Evolutionary conservation across 2,329 filamentous ascomycete genomes (phyloP).

Genomic region (Phyllosticta paracitricarpa): DNA sequence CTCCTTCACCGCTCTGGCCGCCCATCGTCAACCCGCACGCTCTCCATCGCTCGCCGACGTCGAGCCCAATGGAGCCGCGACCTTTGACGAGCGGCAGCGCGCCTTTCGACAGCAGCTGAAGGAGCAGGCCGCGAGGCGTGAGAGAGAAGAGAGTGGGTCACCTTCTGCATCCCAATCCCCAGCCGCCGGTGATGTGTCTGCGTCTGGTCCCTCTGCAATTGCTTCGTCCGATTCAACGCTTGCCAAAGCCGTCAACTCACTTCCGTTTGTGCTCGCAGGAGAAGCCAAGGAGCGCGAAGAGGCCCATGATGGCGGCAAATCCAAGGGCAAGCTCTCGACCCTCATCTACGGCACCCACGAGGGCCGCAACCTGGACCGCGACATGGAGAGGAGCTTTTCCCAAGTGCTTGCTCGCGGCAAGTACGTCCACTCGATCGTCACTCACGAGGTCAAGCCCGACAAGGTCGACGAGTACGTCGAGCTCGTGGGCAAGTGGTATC

Average conservation of each 20-base stretch:
- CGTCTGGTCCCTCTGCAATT: constrained; percentile 29
- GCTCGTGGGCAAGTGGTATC: constrained; percentile 85
- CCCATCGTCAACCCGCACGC: neutral
- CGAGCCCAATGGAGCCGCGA: constrained; percentile 57
- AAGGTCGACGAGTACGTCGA: constrained; percentile 92
- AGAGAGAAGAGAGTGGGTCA: constrained; percentile 75
- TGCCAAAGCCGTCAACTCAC: constrained; percentile 50
- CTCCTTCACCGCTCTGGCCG: constrained; percentile 10
- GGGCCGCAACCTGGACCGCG: constrained; percentile 83
- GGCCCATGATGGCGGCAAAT: constrained; percentile 49
- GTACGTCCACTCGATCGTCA: constrained; percentile 96
- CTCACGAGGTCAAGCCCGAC: constrained; percentile 91
- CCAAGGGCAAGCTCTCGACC: constrained; percentile 62
- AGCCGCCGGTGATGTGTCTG: constrained; percentile 27
- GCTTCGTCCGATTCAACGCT: constrained; percentile 14
- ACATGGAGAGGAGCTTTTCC: constrained; percentile 92
- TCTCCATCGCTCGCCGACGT: constrained; percentile 78
- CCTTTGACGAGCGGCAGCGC: constrained; percentile 76
- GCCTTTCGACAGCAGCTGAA: constrained; percentile 75
- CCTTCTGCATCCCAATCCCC: constrained; percentile 18
- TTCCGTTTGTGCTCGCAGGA: constrained; percentile 39
- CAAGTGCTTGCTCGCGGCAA: constrained; percentile 92
- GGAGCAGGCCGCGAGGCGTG: constrained; percentile 64
- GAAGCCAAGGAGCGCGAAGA: constrained; percentile 50
- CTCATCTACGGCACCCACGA: constrained; percentile 97